Base-by-base conservation (phyloP, 2,329 filamentous ascomycete genomes). In the Emericellopsis atlantica region DNA sequence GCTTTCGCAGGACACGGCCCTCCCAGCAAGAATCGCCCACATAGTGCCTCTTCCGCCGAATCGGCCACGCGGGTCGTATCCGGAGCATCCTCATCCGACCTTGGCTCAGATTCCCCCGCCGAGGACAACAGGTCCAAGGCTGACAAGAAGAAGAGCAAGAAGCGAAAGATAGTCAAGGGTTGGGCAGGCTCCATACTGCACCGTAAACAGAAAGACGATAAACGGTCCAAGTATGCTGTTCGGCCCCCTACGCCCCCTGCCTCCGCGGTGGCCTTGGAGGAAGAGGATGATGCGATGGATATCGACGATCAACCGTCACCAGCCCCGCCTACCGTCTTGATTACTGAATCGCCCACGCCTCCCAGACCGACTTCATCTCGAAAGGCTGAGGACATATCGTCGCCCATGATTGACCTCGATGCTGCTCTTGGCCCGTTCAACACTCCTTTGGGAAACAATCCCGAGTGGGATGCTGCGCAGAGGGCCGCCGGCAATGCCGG, bases 371-470 rank as follows among this genome's bases (percentile, higher is more conserved):
- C 63, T 52, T 65, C 62, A 35, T 59, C 44, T 15, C 44, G 47
- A 4, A 29, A 29, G 6, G 69, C 76, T 8, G 76, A 80, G 37
- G 85, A 93, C 44, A 58, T 74, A 4, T 72, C 81, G 40, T 85
- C 79, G 53, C 81, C 84, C 7, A 82, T 95, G 58, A 93, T 98
- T 47, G 92, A 98, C 58, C 67, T 98, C 34, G 92, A 98, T 62
- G 90, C 89, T 15, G 92, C 90, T 22, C 71, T 96, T 2, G 89
- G 88, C 2, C 88, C 90, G 0, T 94, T 95, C 60, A 92, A 93
- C 52, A 94, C 88, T 0, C 84, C 84, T 22, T 65, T 79, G 2
- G 67, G 66, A 26, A 68, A 69, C 10, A 79, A 79, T 44, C 65
- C 74, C 3, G 77, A 80, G 44, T 83, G 80, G 71, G 78, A 82